A percentile compares a stretch with the other conserved stretches of the same genome.
phyloP scores from a whole-genome alignment of 345 rosid genomes.

The Populus euphratica region DNA sequence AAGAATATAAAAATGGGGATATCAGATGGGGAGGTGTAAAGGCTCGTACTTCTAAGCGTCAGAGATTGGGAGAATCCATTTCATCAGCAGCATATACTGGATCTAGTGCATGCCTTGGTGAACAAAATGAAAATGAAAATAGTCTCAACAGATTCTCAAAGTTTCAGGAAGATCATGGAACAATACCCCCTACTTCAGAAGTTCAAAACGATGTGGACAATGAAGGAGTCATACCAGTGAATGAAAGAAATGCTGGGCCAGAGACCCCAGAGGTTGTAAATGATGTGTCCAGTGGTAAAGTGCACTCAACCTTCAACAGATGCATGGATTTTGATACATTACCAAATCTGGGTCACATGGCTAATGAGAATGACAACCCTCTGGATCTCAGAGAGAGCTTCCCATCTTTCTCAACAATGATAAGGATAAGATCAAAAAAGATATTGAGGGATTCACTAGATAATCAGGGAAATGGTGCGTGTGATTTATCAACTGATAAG shows the following conservation, averaged over 20 bases:
- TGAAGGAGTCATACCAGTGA: constrained; percentile 7
- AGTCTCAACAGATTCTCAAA: constrained; percentile 28
- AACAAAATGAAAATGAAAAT: constrained; percentile 30
- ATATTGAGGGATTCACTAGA: constrained; percentile 31
- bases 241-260: constrained; percentile 22
- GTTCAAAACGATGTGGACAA: constrained; percentile 20
- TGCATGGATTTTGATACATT: constrained; percentile 31
- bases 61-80: constrained; percentile 47
- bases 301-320: constrained; percentile 12
- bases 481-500: constrained; percentile 28
- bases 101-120: constrained; percentile 21
- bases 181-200: constrained; percentile 18
- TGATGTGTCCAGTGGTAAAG: constrained; percentile 35
- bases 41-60: constrained; percentile 74
- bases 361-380: constrained; percentile 24
- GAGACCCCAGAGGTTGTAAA: constrained; percentile 23
- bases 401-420: constrained; percentile 41
- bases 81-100: constrained; percentile 31
- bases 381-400: constrained; percentile 42
- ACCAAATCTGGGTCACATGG: constrained; percentile 23
- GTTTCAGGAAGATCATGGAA: constrained; percentile 29
- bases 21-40: constrained; percentile 85
- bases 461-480: constrained; percentile 31
- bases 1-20: constrained; percentile 47
- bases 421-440: constrained; percentile 41